Base-by-base conservation (phyloP, 1,284 basidiomycete genomes). In the Malassezia obtusa region DNA sequence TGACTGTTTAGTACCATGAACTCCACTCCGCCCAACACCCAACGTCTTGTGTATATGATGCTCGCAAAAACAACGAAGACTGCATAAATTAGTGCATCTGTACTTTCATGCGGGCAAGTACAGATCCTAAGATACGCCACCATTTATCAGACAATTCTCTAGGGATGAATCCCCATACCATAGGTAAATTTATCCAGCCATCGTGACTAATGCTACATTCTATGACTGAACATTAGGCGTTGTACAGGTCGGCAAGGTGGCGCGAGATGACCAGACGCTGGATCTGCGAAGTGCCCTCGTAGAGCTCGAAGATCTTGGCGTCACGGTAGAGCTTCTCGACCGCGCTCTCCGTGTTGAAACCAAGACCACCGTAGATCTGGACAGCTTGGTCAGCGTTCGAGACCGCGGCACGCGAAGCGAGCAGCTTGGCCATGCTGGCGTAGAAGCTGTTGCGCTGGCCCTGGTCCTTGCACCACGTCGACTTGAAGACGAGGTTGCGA, bases 291-390 rank as follows among this genome's bases (percentile, higher is more conserved):
- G 71, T 70, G 10, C 69, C 69, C 52, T 73, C 68, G 65, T 71
- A 73, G 32, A 70, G 53, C 35, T 63, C 43, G 15, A 46, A 46
- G 49, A 44, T 67, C 46, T 60, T 62, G 10, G 66, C 65, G 58
- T 71, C 76, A 52, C 77, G 64, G 67, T 76, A 79, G 12, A 80
- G 73, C 73, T 80, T 80, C 64, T 80, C 79, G 54, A 79, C 79
- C 1, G 79, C 77, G 60, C 76, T 76, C 60, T 80, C 79, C 4
- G 77, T 77, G 71, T 79, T 79, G 75, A 77, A 79, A 4, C 78
- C 78, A 0, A 77, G 73, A n/a, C 78, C 78, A 21, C 75, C 75
- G 41, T 67, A 73, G 51, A 76, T 63, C 60, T 77, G 76, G 6
- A 81, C 78, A 3, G 78, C 79, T 21, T 76, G 64, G 58, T 78